Percentiles rank a stretch among this genome's conserved stretches.
Evolutionary conservation across 768 basidiomycete genomes (phyloP).

Genomic region (Naganishia friedmannii): DNA sequence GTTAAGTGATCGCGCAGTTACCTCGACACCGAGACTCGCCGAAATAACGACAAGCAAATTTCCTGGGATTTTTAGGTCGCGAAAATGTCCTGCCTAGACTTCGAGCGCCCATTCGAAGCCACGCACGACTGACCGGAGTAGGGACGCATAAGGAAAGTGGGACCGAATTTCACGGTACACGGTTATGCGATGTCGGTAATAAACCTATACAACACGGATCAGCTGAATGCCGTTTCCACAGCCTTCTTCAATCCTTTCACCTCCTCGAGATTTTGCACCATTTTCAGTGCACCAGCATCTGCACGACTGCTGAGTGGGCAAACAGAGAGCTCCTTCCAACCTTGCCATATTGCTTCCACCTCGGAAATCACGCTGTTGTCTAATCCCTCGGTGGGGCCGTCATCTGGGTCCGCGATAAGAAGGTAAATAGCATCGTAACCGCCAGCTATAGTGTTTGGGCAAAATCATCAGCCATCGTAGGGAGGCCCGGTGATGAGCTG

Average conservation of each 20-base stretch:
- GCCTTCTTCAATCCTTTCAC: constrained; percentile 34
- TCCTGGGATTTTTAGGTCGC: too few relatives aligned
- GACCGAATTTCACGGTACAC: neutral
- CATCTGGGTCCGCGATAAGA: constrained; percentile 64
- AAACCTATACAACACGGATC: neutral
- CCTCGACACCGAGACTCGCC: too few relatives aligned
- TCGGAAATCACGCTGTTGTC: constrained; percentile 53
- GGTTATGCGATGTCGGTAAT: neutral
- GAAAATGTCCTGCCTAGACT: too few relatives aligned
- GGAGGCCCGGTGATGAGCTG: neutral
- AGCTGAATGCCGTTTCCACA: constrained; percentile 11
- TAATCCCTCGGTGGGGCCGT: constrained; percentile 52
- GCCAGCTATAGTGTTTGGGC: constrained; percentile 62
- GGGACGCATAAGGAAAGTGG: neutral
- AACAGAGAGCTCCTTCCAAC: constrained; percentile 53
- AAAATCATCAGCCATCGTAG: neutral
- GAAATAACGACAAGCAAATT: too few relatives aligned
- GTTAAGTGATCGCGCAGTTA: too few relatives aligned
- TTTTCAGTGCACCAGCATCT: constrained; percentile 42
- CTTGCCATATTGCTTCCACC: constrained; percentile 50
- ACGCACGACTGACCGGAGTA: neutral
- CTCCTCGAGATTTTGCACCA: constrained; percentile 23
- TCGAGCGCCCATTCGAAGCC: too few relatives aligned
- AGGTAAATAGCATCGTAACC: constrained; percentile 98
- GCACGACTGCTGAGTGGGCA: constrained; percentile 49